Evolutionary conservation across 2,329 filamentous ascomycete genomes (phyloP), one percentile per base, ranked within the genome.

Genomic region (Aaosphaeria pasadenensis): DNA sequence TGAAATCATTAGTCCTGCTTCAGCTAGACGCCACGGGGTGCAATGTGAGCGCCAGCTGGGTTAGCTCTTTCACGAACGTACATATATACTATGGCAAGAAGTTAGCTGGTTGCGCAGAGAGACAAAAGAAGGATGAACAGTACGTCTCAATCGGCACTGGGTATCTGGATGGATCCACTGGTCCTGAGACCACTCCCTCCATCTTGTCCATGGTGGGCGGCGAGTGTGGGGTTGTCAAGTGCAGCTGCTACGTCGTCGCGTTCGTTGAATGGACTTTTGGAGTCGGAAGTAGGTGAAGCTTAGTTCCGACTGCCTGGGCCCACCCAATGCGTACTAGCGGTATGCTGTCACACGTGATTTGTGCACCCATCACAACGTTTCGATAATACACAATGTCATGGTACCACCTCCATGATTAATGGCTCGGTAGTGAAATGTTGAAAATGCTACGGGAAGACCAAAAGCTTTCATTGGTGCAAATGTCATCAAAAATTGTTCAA

Each of bases 81-180:
- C 67, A 48, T 70, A 71, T 43, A 71, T 62, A 43, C 67, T 71
- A 50, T 41, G 41, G 50, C 31, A 44, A 36, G n/a, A 44, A 44
- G 56, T 67, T 62, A 69, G 65, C 53, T 54, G 46, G 45, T 45
- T 46, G 44, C 47, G 50, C 44, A 47, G 43, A 47, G 30, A 32
- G 30, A 11, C 11, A 43, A 11, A 24, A 28, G 36, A 45, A 33
- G 3, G n/a, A 24, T 40, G 7, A n/a, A 9, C 62, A 63, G 54
- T 63, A 70, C 66, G 67, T 71, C 56, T 64, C 58, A 33, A 69
- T 66, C 29, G 66, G 63, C 1, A 68, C 64, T 5, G 61, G 61
- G 44, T 67, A 67, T 48, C 66, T 66, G 54, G 53, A 57, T 1
- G 62, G 56, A 35, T 65, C 63, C 62, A 51, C 13, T 58, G 50